Percentiles rank a stretch among this genome's conserved stretches.
Evolutionary conservation across 169 alveolate species (phyloP).

Genomic region (Miamiensis avidus): DNA sequence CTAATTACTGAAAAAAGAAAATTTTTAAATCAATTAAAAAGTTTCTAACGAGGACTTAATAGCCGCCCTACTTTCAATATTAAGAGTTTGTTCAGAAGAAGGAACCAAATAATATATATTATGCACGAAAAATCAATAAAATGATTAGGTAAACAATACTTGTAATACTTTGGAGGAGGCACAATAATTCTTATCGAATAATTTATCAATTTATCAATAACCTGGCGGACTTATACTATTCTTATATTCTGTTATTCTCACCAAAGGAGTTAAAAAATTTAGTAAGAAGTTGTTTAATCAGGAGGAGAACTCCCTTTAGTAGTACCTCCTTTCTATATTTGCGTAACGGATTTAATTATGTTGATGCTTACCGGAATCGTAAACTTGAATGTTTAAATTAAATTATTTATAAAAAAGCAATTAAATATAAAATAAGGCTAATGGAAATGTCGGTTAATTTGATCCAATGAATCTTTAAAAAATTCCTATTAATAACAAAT

Average conservation of each 20-base stretch:
- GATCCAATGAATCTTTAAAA: too few species aligned
- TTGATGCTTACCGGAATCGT: background rate
- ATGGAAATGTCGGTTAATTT: background rate
- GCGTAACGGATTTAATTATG: background rate
- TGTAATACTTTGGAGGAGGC: background rate
- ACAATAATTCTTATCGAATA: too few species aligned
- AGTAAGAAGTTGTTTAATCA: background rate
- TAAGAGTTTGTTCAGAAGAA: background rate
- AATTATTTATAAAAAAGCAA: too few species aligned
- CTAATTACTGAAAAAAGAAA: background rate
- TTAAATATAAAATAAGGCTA: too few species aligned
- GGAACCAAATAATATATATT: background rate
- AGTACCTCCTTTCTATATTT: background rate
- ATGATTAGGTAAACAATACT: background rate
- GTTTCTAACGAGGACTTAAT: background rate
- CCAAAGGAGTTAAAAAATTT: background rate
- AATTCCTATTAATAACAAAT: too few species aligned
- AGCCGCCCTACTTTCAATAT: background rate
- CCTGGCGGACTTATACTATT: background rate
- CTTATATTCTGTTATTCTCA: background rate
- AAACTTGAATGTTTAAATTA: too few species aligned
- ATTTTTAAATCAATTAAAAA: too few species aligned
- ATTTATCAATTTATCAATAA: too few species aligned
- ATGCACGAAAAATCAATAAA: background rate
- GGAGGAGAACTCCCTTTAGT: background rate